Base-by-base conservation (phyloP, 345 rosid species). In the Kandelia obovata region DNA sequence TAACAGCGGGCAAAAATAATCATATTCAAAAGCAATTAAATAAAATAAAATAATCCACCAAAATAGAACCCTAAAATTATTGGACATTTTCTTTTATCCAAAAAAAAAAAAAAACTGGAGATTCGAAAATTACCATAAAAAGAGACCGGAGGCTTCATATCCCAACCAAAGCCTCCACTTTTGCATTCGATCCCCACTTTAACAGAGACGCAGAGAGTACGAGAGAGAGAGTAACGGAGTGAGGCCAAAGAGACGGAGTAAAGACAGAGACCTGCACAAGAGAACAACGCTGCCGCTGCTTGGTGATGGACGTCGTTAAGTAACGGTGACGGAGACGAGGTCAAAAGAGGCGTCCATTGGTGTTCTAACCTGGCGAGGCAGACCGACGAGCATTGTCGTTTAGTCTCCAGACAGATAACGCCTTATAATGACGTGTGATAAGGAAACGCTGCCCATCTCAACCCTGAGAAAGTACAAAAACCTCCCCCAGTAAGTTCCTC, bases 201-300 rank as follows among this genome's bases (percentile, higher is more conserved):
- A 32, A 53, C 53, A 63, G 66, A 74, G 60, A 65, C 77, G 72
- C 58, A 32, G 60, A 43, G 57, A 77, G 65, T 32, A 65, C 63
- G 21, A 65, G 68, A 72, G 55, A 67, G 53, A 26, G 53, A 4
- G 62, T 26, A 47, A 75, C 81, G 76, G 77, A 64, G 70, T 72
- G 72, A 30, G 78, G 70, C 76, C 69, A 75, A 70, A 77, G 73
- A 78, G 84, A 84, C 85, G 85, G 82, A 53, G 74, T 28, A 31
- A 60, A 23, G 19, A 4, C 47, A 72, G 49, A 43, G 39, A 64
- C 51, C 75, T 39, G 53, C 71, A 61, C 53, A 34, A 58, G 79
- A 71, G 64, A 76, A 75, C 63, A 28, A 28, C 30, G 30, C 30
- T 3, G 72, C 71, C 59, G 17, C 17, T 47, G 17, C 17, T 47